These are phyloP conservation scores for Dinochytrium kinnereticum DNA, from an alignment of 371 early-diverging fungal genomes.

Conservation along the genomic window DNA sequence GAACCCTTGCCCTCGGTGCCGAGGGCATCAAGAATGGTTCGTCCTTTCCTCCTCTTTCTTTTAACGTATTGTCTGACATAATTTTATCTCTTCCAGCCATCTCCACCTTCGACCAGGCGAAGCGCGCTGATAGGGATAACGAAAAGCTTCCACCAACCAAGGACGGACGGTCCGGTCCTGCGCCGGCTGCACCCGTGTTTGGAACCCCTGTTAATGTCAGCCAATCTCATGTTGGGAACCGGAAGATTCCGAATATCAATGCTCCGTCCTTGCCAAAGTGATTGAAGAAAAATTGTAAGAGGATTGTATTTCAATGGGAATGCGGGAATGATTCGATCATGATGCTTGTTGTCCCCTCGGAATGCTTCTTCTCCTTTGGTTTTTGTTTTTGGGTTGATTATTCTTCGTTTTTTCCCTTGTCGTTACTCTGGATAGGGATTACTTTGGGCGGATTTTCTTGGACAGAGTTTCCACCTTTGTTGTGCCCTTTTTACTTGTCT, in stretches of 20 bases:
- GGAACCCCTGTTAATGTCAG: slow-evolving; percentile 28
- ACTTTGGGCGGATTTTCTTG: too few relatives aligned
- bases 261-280: too few relatives aligned
- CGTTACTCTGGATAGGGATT: too few relatives aligned
- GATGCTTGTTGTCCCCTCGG: too few relatives aligned
- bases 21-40: slow-evolving; percentile 86
- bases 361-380: too few relatives aligned
- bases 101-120: slow-evolving; percentile 90
- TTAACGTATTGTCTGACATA: background rate
- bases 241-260: slow-evolving; percentile 20
- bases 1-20: slow-evolving; percentile 85
- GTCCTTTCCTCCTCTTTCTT: slow-evolving; percentile 1
- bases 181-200: slow-evolving; percentile 51
- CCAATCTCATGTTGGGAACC: background rate
- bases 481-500: too few relatives aligned
- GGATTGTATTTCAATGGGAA: too few relatives aligned
- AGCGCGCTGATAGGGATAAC: slow-evolving; percentile 84
- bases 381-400: too few relatives aligned
- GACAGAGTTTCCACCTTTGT: too few relatives aligned
- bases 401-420: too few relatives aligned
- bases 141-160: slow-evolving; percentile 85
- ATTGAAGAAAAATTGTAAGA: too few relatives aligned
- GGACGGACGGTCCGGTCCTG: slow-evolving; percentile 40
- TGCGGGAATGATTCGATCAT: too few relatives aligned
- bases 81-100: slow-evolving; percentile 62